Evolutionary conservation across 192 early-diverging fungal species (phyloP).

Genomic region (Jimgerdemannia lactiflua): DNA sequence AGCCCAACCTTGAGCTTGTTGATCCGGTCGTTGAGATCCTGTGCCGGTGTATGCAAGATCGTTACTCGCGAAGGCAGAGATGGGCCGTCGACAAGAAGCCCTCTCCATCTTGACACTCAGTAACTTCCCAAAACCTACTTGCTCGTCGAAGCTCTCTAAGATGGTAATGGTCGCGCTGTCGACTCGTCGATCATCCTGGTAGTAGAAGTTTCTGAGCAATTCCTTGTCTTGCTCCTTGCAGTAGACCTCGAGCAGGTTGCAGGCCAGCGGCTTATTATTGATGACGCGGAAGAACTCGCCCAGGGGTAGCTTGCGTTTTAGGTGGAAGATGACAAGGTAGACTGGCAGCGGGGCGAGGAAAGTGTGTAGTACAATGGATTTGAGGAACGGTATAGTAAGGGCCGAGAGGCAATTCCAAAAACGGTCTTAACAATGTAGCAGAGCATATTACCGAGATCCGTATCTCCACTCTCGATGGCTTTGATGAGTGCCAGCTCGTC

Average conservation of each 20-base stretch:
- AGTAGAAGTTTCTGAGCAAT: conserved; percentile 92
- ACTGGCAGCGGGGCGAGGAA: conserved; percentile 37
- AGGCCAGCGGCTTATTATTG: conserved; percentile 77
- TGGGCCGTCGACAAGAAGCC: conserved; percentile 15
- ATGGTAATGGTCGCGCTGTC: conserved; percentile 58
- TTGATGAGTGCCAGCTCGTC: conserved; percentile 85
- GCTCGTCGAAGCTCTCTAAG: conserved; percentile 48
- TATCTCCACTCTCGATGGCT: conserved; percentile 93
- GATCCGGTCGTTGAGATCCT: conserved; percentile 56
- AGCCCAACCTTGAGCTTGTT: conserved; percentile 69
- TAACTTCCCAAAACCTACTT: conserved; percentile 19
- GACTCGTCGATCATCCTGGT: conserved; percentile 85
- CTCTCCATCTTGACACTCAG: not conserved
- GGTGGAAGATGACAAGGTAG: conserved; percentile 87
- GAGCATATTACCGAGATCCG: conserved; percentile 71
- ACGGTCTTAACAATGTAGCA: not conserved
- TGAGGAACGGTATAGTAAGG: conserved; percentile 1
- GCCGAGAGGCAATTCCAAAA: not conserved
- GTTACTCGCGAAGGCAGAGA: conserved; percentile 5
- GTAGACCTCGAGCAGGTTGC: conserved; percentile 83
- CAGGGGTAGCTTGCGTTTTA: conserved; percentile 77
- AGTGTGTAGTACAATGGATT: not conserved
- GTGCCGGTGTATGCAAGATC: not conserved
- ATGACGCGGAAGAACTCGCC: conserved; percentile 92
- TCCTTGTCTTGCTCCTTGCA: conserved; percentile 70